Evolutionary conservation across 352 stramenopile species (phyloP).

Genomic region (Pythium grandisporangium): DNA sequence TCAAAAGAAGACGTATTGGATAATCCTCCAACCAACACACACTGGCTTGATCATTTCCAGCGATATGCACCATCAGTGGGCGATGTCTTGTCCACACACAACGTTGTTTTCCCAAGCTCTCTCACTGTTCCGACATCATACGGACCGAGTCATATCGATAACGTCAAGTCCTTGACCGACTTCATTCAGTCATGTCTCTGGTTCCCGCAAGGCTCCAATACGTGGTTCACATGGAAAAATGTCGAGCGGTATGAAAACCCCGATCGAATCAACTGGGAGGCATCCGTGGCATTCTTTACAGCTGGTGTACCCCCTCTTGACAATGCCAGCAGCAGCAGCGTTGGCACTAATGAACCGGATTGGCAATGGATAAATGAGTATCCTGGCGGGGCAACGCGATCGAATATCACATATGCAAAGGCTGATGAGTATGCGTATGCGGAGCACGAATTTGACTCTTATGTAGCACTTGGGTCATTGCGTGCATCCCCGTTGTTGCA

Average conservation of each 20-base stretch:
- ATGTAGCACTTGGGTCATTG: conserved; percentile 26
- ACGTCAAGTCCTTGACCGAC: background rate
- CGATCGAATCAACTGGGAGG: background rate
- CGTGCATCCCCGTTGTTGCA: conserved; percentile 45
- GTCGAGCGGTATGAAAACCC: background rate
- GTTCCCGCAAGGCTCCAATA: background rate
- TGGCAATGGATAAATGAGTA: conserved; percentile 39
- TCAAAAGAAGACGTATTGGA: background rate
- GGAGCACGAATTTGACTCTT: conserved; percentile 15
- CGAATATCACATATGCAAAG: conserved; percentile 38
- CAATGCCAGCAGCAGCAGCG: background rate
- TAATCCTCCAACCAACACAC: background rate
- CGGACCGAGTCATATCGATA: background rate
- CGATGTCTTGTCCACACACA: background rate
- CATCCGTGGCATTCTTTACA: too few species aligned
- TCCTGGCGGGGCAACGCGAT: conserved; percentile 20
- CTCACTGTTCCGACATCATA: background rate
- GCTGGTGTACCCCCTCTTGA: background rate
- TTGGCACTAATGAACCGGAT: background rate
- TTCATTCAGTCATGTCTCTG: background rate
- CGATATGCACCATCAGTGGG: background rate
- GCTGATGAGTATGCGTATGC: conserved; percentile 6
- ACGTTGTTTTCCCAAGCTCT: background rate
- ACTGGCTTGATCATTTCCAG: background rate
- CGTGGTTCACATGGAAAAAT: background rate